A percentile compares a stretch with the other conserved stretches of the same genome.
Conservation (phyloP, 1,284 basidiomycete species). For the Sanguinoderma infundibulare region DNA sequence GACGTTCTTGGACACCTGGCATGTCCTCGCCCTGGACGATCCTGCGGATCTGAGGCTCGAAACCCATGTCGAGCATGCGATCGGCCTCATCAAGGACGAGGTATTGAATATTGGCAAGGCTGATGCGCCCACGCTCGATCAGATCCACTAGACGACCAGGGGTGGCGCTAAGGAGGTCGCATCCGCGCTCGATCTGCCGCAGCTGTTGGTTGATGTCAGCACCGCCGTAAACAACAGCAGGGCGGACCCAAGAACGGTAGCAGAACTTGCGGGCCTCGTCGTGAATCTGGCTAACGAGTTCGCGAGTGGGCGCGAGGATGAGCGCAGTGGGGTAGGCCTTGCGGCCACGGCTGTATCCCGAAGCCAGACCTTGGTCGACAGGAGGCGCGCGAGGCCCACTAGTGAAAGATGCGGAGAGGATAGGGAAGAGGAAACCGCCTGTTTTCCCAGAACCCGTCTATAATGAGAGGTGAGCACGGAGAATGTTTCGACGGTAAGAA, state of each 20-base stretch:
- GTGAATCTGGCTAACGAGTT: conserved; percentile 99
- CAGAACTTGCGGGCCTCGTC: conserved; percentile 99
- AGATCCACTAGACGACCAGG: conserved; percentile 98
- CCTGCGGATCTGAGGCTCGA: conserved; percentile 98
- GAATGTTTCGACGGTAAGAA: conserved; percentile 14
- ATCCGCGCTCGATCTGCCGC: conserved; percentile 94
- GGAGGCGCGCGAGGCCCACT: conserved; percentile 81
- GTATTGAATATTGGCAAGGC: conserved; percentile 95
- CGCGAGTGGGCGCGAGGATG: conserved; percentile 96
- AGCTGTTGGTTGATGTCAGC: conserved; percentile 97
- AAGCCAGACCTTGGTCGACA: conserved; percentile 48
- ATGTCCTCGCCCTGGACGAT: conserved; percentile 99
- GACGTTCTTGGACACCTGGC: conserved; percentile 90
- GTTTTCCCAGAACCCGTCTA: conserved; percentile 99
- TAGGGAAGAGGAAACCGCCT: conserved; percentile 98
- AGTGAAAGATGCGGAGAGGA: conserved; percentile 92
- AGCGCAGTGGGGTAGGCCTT: conserved; percentile 97
- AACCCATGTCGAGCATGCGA: conserved; percentile 99
- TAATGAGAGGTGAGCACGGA: conserved; percentile 26
- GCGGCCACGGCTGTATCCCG: conserved; percentile 69
- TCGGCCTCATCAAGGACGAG: conserved; percentile 99
- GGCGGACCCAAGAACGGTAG: conserved; percentile 99
- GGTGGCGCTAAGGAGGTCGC: conserved; percentile 97
- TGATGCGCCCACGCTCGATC: conserved; percentile 97
- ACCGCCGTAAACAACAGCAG: conserved; percentile 99